Conservation (phyloP, 2,329 filamentous ascomycete species). For the Monilinia fructicola region DNA sequence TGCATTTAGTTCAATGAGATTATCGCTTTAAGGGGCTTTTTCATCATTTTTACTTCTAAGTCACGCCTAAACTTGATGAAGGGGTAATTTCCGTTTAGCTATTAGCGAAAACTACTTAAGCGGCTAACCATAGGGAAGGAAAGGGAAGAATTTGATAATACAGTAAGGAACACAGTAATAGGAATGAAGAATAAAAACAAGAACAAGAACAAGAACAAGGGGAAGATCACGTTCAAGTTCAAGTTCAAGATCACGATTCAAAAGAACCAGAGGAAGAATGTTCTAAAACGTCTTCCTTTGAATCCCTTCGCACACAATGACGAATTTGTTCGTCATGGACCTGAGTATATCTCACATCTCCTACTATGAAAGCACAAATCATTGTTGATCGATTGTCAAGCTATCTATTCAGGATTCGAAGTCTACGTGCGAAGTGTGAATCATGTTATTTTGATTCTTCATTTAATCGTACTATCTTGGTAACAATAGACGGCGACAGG, state of each 20-base stretch:
- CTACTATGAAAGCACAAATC: not conserved
- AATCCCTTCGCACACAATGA: too few relatives aligned
- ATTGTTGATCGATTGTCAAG: conserved; percentile 10
- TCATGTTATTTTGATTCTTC: conserved; percentile 8
- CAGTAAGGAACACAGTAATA: too few relatives aligned
- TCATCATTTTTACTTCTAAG: not conserved
- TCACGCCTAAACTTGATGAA: conserved; percentile 14
- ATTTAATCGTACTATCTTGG: conserved; percentile 12
- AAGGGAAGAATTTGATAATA: not conserved
- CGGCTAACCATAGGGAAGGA: too few relatives aligned
- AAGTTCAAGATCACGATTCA: not conserved
- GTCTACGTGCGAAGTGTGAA: not conserved
- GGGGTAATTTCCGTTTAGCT: not conserved
- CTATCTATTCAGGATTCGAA: not conserved
- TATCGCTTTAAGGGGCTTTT: not conserved
- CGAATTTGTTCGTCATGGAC: conserved; percentile 2
- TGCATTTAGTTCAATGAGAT: conserved; percentile 1
- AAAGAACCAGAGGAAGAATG: too few relatives aligned
- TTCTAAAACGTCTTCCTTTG: too few relatives aligned
- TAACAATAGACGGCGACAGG: conserved; percentile 5
- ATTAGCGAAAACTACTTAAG: too few relatives aligned
- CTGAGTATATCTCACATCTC: conserved; percentile 4
- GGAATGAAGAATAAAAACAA: too few relatives aligned
- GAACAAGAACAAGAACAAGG: too few relatives aligned
- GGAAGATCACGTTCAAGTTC: too few relatives aligned